These are phyloP conservation scores for Pyrenopolyporus hunteri DNA, from an alignment of 495 filamentous ascomycete species.

Conservation along the genomic window DNA sequence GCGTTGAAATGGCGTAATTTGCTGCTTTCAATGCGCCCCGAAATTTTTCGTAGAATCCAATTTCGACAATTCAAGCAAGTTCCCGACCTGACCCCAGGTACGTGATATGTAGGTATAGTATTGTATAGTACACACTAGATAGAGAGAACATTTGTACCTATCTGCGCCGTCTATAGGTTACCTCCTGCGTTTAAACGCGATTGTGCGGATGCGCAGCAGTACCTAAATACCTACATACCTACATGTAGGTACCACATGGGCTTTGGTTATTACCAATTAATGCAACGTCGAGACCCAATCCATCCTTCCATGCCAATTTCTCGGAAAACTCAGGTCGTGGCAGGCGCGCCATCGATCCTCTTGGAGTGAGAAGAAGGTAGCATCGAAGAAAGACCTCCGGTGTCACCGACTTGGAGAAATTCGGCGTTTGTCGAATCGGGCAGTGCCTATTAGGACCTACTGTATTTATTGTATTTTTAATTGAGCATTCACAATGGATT, in stretches of 20 bases:
- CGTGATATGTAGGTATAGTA: neutral
- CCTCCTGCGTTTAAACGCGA: too few species aligned
- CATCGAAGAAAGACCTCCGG: neutral
- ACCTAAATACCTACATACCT: too few species aligned
- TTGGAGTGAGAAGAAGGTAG: neutral
- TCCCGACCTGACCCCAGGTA: conserved; percentile 10
- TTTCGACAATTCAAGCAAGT: conserved; percentile 29
- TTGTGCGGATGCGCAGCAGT: too few species aligned
- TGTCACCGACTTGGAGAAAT: conserved; percentile 7
- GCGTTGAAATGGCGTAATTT: conserved; percentile 37
- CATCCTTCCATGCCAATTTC: conserved; percentile 8
- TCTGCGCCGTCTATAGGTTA: too few species aligned
- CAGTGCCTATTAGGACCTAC: neutral
- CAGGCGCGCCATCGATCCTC: conserved; percentile 8
- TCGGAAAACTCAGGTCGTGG: conserved; percentile 5
- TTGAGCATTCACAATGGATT: too few species aligned
- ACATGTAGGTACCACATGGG: neutral
- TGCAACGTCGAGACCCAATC: conserved; percentile 7
- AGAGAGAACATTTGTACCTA: too few species aligned
- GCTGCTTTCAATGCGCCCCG: conserved; percentile 33
- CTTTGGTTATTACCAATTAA: neutral
- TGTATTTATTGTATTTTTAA: too few species aligned
- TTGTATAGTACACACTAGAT: too few species aligned
- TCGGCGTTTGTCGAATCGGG: neutral
- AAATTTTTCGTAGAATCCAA: conserved; percentile 21